phyloP scores from a whole-genome alignment of 805 yeast genomes.

The Myxozyma kluyveri region DNA sequence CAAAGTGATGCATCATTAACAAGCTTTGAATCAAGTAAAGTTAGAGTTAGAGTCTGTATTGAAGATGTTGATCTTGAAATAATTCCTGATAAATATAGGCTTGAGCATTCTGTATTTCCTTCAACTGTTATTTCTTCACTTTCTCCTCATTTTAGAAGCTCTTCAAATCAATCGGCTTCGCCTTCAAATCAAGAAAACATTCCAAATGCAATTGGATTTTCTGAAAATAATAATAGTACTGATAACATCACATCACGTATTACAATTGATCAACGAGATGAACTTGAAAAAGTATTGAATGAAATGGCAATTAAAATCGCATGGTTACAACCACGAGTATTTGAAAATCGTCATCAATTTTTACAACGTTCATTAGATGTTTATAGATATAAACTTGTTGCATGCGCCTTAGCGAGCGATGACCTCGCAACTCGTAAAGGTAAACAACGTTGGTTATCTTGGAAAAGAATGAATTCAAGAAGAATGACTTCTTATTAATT shows the following conservation, averaged over 20 bases:
- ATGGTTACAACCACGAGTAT: constrained; percentile 25
- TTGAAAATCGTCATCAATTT: constrained; percentile 20
- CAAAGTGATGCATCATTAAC: constrained; percentile 6
- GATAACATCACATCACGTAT: too few species aligned
- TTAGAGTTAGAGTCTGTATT: constrained; percentile 18
- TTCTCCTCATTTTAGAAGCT: constrained; percentile 17
- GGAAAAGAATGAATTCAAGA: neutral
- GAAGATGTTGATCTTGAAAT: constrained; percentile 14
- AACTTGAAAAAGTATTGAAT: constrained; percentile 13
- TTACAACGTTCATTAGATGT: constrained; percentile 23
- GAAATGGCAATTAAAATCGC: constrained; percentile 26
- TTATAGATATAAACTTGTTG: constrained; percentile 18
- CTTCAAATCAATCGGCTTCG: neutral
- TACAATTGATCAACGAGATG: neutral
- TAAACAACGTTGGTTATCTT: constrained; percentile 16
- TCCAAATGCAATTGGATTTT: neutral
- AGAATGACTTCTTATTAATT: neutral
- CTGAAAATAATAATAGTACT: neutral
- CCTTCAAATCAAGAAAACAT: neutral
- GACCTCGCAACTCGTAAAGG: constrained; percentile 16
- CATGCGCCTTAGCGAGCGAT: constrained; percentile 6
- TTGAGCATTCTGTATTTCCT: constrained; percentile 25
- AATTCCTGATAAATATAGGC: constrained; percentile 21
- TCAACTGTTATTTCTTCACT: constrained; percentile 14
- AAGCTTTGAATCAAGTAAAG: too few species aligned